A percentile compares a stretch with the other conserved stretches of the same genome.
These are phyloP conservation scores for Malus sylvestris DNA, from an alignment of 306 rosid genomes.

Conservation along the genomic window DNA sequence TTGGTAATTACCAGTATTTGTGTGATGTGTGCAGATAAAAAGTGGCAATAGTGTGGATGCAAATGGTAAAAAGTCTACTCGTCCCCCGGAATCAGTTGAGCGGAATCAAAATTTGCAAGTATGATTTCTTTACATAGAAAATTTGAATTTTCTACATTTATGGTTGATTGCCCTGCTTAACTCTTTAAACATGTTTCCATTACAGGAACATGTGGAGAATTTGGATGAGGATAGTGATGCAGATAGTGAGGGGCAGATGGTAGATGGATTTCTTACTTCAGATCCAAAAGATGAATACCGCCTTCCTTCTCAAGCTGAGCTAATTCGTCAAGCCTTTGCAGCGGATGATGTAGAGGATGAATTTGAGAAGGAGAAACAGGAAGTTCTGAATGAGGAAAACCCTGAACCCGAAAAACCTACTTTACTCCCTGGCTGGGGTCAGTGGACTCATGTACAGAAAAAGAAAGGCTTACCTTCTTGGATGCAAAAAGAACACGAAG, in stretches of 20 bases:
- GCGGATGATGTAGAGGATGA: constrained; percentile 87
- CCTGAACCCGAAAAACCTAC: constrained; percentile 89
- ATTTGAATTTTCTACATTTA: neutral
- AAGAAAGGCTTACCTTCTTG: constrained; percentile 82
- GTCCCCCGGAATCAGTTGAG: constrained; percentile 18
- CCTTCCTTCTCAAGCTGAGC: constrained; percentile 92
- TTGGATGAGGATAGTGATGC: constrained; percentile 55
- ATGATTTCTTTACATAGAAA: constrained; percentile 13
- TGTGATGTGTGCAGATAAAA: constrained; percentile 46
- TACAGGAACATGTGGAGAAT: constrained; percentile 43
- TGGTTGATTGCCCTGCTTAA: constrained; percentile 10
- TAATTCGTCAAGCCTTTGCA: constrained; percentile 74
- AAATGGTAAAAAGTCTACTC: constrained; percentile 29
- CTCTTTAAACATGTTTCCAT: neutral
- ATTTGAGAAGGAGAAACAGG: constrained; percentile 67
- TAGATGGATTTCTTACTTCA: constrained; percentile 60
- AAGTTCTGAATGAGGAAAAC: constrained; percentile 62
- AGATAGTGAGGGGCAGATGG: constrained; percentile 70
- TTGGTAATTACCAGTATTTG: constrained; percentile 1
- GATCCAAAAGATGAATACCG: constrained; percentile 48
- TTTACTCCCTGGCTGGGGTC: constrained; percentile 95
- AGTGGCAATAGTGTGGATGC: constrained; percentile 28
- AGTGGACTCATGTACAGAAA: constrained; percentile 77
- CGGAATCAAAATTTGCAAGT: constrained; percentile 37
- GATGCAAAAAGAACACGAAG: constrained; percentile 72